Evolutionary conservation across 495 filamentous ascomycete species (phyloP).

Genomic region (Opeltia flavorubescens): DNA sequence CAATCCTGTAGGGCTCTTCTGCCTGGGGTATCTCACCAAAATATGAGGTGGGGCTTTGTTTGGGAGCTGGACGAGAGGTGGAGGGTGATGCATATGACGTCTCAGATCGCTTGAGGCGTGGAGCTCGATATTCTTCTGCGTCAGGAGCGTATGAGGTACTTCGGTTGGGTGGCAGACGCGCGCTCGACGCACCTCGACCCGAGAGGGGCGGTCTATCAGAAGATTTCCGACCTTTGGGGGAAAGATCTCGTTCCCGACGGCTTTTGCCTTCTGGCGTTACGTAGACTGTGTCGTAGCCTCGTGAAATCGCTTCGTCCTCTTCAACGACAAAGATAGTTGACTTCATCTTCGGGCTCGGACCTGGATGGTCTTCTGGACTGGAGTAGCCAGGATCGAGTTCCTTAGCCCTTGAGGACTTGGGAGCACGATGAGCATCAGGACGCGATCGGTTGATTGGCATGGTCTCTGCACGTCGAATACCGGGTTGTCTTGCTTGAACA

Average conservation of each 20-base stretch:
- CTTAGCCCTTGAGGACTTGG: constrained; percentile 14
- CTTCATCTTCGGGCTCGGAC: constrained; percentile 14
- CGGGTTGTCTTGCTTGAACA: constrained; percentile 5
- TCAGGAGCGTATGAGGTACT: constrained; percentile 2
- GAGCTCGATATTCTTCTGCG: constrained; percentile 2
- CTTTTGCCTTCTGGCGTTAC: not conserved
- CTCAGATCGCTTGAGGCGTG: constrained; percentile 6
- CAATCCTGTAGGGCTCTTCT: constrained; percentile 1
- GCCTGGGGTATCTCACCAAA: not conserved
- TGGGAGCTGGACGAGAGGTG: constrained; percentile 5
- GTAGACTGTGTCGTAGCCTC: not conserved
- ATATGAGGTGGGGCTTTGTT: not conserved
- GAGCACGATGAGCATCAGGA: constrained; percentile 4
- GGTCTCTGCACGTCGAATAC: constrained; percentile 22
- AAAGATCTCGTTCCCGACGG: constrained; percentile 4
- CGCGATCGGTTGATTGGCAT: constrained; percentile 16
- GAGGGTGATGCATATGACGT: constrained; percentile 7
- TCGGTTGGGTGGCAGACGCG: constrained; percentile 7
- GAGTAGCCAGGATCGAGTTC: constrained; percentile 32
- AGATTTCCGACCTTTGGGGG: constrained; percentile 7
- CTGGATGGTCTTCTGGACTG: constrained; percentile 12
- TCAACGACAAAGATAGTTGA: not conserved
- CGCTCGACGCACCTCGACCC: constrained; percentile 1
- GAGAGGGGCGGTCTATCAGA: constrained; percentile 8
- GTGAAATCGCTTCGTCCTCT: not conserved